Percentiles rank a stretch among this genome's conserved stretches.
phyloP scores from a whole-genome alignment of 495 filamentous ascomycete genomes.

The Margaritispora aquatica region DNA sequence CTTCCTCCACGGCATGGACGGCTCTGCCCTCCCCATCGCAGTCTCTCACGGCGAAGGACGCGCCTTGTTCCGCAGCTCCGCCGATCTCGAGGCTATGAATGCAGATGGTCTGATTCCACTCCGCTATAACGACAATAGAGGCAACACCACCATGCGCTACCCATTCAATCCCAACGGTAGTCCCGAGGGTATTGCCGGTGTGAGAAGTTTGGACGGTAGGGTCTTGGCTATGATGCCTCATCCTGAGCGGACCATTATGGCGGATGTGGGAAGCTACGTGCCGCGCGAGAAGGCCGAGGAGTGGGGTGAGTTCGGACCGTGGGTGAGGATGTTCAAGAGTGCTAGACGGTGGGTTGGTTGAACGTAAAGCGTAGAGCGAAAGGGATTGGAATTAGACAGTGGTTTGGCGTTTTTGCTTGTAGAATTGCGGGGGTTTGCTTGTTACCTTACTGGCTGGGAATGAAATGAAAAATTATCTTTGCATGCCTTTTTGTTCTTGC shows the following conservation, averaged over 20 bases:
- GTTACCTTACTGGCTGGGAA: too few relatives aligned
- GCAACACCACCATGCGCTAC: slow-evolving; percentile 71
- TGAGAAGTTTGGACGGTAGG: slow-evolving; percentile 73
- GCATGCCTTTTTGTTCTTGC: too few relatives aligned
- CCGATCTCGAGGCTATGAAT: slow-evolving; percentile 48
- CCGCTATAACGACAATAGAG: slow-evolving; percentile 76
- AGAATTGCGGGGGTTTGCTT: too few relatives aligned
- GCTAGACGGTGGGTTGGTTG: slow-evolving; percentile 77
- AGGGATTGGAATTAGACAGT: too few relatives aligned
- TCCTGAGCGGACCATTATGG: slow-evolving; percentile 86
- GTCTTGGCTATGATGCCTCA: slow-evolving; percentile 96
- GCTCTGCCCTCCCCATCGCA: slow-evolving; percentile 75
- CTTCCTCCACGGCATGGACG: slow-evolving; percentile 89
- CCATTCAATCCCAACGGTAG: slow-evolving; percentile 94
- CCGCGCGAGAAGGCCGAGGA: slow-evolving; percentile 56
- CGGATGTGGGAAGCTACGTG: slow-evolving; percentile 71
- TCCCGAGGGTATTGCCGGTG: slow-evolving; percentile 77
- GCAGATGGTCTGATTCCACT: slow-evolving; percentile 60
- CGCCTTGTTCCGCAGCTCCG: slow-evolving; percentile 58
- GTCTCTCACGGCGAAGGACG: slow-evolving; percentile 92
- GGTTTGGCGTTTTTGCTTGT: not conserved
- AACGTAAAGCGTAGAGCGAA: not conserved
- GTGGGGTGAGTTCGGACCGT: slow-evolving; percentile 86
- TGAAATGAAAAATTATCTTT: too few relatives aligned
- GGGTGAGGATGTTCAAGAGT: slow-evolving; percentile 75